Evolutionary conservation across 176 grass and related monocot species (phyloP).

Genomic region (Luzula sylvatica): DNA sequence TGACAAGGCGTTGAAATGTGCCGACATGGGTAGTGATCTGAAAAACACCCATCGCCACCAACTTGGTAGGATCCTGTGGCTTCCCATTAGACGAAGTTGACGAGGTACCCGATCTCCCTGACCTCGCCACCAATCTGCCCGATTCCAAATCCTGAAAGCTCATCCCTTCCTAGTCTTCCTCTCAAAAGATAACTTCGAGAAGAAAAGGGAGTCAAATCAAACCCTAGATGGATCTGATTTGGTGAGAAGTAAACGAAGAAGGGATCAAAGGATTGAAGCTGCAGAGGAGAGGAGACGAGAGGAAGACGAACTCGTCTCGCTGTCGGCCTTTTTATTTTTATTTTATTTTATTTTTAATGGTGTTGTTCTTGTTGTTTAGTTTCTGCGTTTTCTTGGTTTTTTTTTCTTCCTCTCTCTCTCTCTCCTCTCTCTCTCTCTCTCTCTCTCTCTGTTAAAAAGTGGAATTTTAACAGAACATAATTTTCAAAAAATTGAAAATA

Average conservation of each 20-base stretch:
- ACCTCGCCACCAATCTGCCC: slow-evolving; percentile 39
- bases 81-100: slow-evolving; percentile 17
- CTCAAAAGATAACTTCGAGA: too few relatives aligned
- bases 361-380: not conserved
- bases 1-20: slow-evolving; percentile 90
- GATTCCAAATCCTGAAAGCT: slow-evolving; percentile 96
- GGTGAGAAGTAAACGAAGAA: slow-evolving; percentile 18
- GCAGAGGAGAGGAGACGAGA: slow-evolving; percentile 4
- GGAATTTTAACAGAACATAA: too few relatives aligned
- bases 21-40: slow-evolving; percentile 75
- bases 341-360: not conserved
- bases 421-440: too few relatives aligned
- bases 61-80: slow-evolving; percentile 38
- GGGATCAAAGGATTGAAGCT: slow-evolving; percentile 24
- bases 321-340: slow-evolving; percentile 9
- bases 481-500: too few relatives aligned
- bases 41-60: slow-evolving; percentile 50
- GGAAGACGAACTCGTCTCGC: not conserved
- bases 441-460: too few relatives aligned
- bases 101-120: slow-evolving; percentile 1
- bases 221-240: slow-evolving; percentile 17
- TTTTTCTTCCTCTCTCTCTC: not conserved
- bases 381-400: not conserved
- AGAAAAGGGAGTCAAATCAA: too few relatives aligned
- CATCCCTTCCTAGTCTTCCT: slow-evolving; percentile 33